Conservation (phyloP, 2,329 filamentous ascomycete species). For the Cercospora zeae-maydis region DNA sequence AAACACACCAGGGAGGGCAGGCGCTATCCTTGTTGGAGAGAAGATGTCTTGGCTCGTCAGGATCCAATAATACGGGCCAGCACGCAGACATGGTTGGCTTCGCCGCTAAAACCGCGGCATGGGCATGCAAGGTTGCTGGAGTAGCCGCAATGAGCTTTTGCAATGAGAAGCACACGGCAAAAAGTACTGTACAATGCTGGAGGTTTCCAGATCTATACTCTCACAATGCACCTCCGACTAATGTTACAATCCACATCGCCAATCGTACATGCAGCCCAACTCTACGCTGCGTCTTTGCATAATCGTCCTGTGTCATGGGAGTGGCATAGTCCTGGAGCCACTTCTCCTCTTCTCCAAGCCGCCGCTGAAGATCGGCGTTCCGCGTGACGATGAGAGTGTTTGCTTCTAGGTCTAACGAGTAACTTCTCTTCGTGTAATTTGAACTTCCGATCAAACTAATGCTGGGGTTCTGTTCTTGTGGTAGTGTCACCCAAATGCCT, state of each 20-base stretch:
- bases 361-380: constrained; percentile 66
- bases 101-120: background rate
- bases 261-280: constrained; percentile 81
- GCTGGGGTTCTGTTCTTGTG: constrained; percentile 60
- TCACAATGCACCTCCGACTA: constrained; percentile 82
- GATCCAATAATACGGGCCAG: background rate
- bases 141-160: background rate
- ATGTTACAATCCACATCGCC: constrained; percentile 88
- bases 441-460: constrained; percentile 85
- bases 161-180: background rate
- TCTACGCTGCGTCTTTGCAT: constrained; percentile 74
- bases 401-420: constrained; percentile 85
- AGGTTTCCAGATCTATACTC: background rate
- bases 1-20: background rate
- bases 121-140: background rate
- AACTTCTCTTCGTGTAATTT: constrained; percentile 94
- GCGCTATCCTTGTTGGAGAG: background rate
- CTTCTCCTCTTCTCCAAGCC: constrained; percentile 73
- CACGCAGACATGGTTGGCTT: background rate
- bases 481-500: constrained; percentile 82
- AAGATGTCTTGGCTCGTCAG: background rate
- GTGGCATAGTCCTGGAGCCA: constrained; percentile 74
- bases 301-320: constrained; percentile 69
- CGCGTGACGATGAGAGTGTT: constrained; percentile 81
- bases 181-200: background rate